A percentile compares a stretch with the other conserved stretches of the same genome.
These are phyloP conservation scores for Perilla frutescens DNA, from an alignment of 257 asterid species.

Conservation along the genomic window DNA sequence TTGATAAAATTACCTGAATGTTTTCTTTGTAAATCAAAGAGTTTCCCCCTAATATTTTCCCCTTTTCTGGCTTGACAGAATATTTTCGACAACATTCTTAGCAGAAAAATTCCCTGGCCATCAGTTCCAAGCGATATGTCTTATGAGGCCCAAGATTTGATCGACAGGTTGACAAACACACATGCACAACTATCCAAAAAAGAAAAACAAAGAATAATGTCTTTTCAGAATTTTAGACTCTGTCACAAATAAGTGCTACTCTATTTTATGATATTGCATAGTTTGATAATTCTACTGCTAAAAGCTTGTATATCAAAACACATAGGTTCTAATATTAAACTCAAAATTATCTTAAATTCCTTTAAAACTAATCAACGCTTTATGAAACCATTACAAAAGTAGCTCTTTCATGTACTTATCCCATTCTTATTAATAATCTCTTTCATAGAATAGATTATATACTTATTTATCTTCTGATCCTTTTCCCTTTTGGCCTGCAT, in stretches of 20 bases:
- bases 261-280: conserved; percentile 5
- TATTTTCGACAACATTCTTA: conserved; percentile 86
- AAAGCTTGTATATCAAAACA: neutral
- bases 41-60: conserved; percentile 20
- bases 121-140: conserved; percentile 82
- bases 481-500: conserved; percentile 22
- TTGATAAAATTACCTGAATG: conserved; percentile 18
- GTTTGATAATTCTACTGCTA: conserved; percentile 10
- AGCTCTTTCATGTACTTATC: conserved; percentile 23
- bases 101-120: conserved; percentile 91
- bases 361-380: conserved; percentile 11
- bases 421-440: conserved; percentile 26
- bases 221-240: conserved; percentile 13
- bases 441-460: neutral
- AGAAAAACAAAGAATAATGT: neutral
- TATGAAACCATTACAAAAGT: neutral
- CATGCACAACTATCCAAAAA: conserved; percentile 18
- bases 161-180: conserved; percentile 68
- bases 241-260: neutral
- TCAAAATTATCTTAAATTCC: conserved; percentile 15
- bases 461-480: conserved; percentile 13
- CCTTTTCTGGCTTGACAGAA: conserved; percentile 55
- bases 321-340: neutral
- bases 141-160: conserved; percentile 76
- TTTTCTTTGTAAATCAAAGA: neutral